phyloP scores from a whole-genome alignment of 768 basidiomycete genomes.

The Kwoniella heveanensis region DNA sequence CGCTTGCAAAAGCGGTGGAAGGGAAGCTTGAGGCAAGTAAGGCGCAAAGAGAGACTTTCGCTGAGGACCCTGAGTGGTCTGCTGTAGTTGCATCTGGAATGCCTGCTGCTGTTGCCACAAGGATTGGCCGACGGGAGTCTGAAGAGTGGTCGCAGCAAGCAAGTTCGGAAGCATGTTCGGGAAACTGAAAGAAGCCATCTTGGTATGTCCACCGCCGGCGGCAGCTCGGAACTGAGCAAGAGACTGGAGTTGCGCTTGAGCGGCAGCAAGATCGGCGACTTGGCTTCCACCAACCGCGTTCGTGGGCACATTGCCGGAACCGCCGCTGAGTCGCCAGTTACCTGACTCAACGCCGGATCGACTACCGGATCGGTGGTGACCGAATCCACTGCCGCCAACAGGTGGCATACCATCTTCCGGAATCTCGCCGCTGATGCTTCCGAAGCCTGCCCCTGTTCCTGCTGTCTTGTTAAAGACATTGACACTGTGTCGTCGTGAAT shows the following conservation, averaged over 20 bases:
- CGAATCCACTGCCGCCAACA: slow-evolving; percentile 13
- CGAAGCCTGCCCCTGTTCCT: slow-evolving; percentile 70
- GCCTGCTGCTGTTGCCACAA: slow-evolving; percentile 91
- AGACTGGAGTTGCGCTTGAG: slow-evolving; percentile 93
- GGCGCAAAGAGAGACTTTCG: slow-evolving; percentile 98
- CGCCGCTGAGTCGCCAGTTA: slow-evolving; percentile 87
- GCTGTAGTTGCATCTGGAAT: slow-evolving; percentile 89
- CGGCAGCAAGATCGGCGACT: slow-evolving; percentile 83
- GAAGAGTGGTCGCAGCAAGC: slow-evolving; percentile 93
- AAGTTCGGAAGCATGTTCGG: slow-evolving; percentile 97
- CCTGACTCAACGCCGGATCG: slow-evolving; percentile 50
- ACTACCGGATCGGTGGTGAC: slow-evolving; percentile 51
- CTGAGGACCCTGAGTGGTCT: slow-evolving; percentile 79
- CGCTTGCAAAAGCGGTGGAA: slow-evolving; percentile 92
- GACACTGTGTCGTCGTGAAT: slow-evolving; percentile 51
- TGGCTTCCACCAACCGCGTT: slow-evolving; percentile 17
- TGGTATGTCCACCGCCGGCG: slow-evolving; percentile 78
- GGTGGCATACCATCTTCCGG: slow-evolving; percentile 43
- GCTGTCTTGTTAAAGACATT: slow-evolving; percentile 51
- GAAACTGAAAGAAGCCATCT: slow-evolving; percentile 97
- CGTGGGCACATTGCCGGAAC: slow-evolving; percentile 1
- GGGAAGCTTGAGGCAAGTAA: slow-evolving; percentile 94
- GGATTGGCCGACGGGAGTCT: slow-evolving; percentile 70
- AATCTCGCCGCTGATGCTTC: slow-evolving; percentile 59
- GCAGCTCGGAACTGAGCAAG: slow-evolving; percentile 96